Evolutionary conservation across 1,284 basidiomycete genomes (phyloP), one percentile per base, ranked within the genome.

Genomic region (Taiwanofungus camphoratus): DNA sequence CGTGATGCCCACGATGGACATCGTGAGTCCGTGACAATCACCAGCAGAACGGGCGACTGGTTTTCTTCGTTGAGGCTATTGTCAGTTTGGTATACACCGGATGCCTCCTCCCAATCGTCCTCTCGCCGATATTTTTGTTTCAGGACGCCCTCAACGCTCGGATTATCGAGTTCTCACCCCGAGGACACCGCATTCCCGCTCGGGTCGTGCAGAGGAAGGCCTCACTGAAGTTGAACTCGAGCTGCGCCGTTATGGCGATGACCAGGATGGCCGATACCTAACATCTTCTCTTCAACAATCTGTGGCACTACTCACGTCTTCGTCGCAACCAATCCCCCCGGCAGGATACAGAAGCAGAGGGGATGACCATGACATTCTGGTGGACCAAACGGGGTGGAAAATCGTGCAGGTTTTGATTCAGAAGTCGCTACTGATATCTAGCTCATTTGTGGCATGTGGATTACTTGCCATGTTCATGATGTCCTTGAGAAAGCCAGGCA

Each of bases 131-230:
- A 52, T 56, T 16, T 46, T 56, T 34, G 58, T 57, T 32, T 55
- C 68, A 42, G 65, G 63, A 24, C 36, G 31, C 21, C 40, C 22
- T 26, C 36, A 51, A 33, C 49, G 53, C 30, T 57, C 59, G 27
- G 66, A 73, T 39, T 60, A 71, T 46, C 68, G 66, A 37, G 51
- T 58, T 29, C 64, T 82, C 8, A 81, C 77, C 7, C 80, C 80
- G 1, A 68, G 79, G 38, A 82, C 80, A 23, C 80, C 80, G 41
- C 79, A 76, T 56, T 77, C 77, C 24, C 73, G 74, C 52, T 68
- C 75, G 27, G 78, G 76, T 29, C 68, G 70, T 52, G 71, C 73
- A 37, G 78, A 81, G 53, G 76, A 78, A 56, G 71, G 67, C 2
- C 70, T 70, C 52, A 68, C 68, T 3, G 69, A 70, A 35, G 55